A percentile compares a stretch with the other conserved stretches of the same genome.
phyloP scores from a whole-genome alignment of 352 stramenopile species.

The Globisporangium ultimum region DNA sequence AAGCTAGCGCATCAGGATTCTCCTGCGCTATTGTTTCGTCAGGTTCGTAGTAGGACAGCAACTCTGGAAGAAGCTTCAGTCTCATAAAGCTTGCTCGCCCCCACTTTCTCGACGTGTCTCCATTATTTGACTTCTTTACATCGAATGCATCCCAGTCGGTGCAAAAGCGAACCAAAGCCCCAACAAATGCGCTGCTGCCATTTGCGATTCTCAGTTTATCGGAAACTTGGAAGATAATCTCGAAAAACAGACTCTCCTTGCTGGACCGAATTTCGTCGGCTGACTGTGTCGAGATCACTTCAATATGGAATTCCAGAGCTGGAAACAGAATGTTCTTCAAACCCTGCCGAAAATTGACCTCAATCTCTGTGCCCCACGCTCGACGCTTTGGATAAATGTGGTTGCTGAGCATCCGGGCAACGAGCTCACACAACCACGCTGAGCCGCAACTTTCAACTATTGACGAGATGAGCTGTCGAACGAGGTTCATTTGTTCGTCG shows the following conservation, averaged over 20 bases:
- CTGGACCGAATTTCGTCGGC: background rate
- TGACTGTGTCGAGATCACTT: background rate
- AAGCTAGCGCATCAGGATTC: slow-evolving; percentile 20
- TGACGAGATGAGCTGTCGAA: slow-evolving; percentile 19
- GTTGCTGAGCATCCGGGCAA: slow-evolving; percentile 19
- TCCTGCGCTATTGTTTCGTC: slow-evolving; percentile 21
- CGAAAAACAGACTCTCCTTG: slow-evolving; percentile 1
- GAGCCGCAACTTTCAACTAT: slow-evolving; percentile 24
- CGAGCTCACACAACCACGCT: slow-evolving; percentile 22
- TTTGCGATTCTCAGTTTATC: background rate
- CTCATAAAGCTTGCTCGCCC: slow-evolving; percentile 24
- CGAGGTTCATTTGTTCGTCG: slow-evolving; percentile 17
- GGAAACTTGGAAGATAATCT: background rate
- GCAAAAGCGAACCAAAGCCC: slow-evolving; percentile 7
- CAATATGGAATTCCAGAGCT: slow-evolving; percentile 13
- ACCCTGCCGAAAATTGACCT: slow-evolving; percentile 15
- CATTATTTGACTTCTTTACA: slow-evolving; percentile 16
- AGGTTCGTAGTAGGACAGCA: slow-evolving; percentile 30
- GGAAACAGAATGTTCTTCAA: slow-evolving; percentile 35
- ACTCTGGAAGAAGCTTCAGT: slow-evolving; percentile 26
- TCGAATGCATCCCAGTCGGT: slow-evolving; percentile 17
- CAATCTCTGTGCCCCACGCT: slow-evolving; percentile 1
- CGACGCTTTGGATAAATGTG: background rate
- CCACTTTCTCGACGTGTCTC: slow-evolving; percentile 7
- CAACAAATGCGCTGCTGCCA: background rate